Evolutionary conservation across 1,139 yeast species (phyloP).

Genomic region (Zygosaccharomyces pseudobailii): DNA sequence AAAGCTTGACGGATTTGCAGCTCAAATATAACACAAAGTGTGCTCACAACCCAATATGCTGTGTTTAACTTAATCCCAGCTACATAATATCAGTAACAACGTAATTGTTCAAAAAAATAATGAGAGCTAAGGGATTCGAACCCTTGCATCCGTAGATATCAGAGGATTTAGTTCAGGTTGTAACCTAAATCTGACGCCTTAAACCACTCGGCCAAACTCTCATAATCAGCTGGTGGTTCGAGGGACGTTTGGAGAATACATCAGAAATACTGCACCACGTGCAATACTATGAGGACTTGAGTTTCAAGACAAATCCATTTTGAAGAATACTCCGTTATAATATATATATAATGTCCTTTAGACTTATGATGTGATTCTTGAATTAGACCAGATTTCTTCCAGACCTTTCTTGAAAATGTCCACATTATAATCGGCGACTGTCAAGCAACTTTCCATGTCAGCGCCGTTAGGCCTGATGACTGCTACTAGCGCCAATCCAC

Average conservation of each 20-base stretch:
- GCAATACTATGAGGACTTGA: no score
- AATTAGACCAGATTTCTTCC: slow-evolving; percentile 65
- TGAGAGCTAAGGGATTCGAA: slow-evolving; percentile 29
- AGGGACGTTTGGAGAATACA: not conserved
- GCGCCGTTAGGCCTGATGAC: slow-evolving; percentile 64
- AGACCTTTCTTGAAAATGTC: slow-evolving; percentile 74
- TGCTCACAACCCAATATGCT: no score
- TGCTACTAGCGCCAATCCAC: slow-evolving; percentile 89
- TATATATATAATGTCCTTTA: not conserved
- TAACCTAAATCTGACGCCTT: slow-evolving; percentile 44
- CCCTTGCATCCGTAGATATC: slow-evolving; percentile 29
- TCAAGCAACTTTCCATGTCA: slow-evolving; percentile 49
- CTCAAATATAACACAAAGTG: not conserved
- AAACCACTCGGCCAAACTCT: slow-evolving; percentile 45
- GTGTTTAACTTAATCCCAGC: not conserved
- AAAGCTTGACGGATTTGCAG: not conserved
- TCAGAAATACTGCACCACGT: not conserved
- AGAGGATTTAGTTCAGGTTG: slow-evolving; percentile 13
- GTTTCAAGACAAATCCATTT: not conserved
- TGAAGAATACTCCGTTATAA: not conserved
- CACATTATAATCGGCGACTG: slow-evolving; percentile 86
- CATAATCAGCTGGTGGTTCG: not conserved
- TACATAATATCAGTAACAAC: not conserved
- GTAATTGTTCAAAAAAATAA: not conserved
- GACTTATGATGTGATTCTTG: slow-evolving; percentile 17